A percentile compares a stretch with the other conserved stretches of the same genome.
Evolutionary conservation across 2,329 filamentous ascomycete species (phyloP).

Genomic region (Colletotrichum godetiae): DNA sequence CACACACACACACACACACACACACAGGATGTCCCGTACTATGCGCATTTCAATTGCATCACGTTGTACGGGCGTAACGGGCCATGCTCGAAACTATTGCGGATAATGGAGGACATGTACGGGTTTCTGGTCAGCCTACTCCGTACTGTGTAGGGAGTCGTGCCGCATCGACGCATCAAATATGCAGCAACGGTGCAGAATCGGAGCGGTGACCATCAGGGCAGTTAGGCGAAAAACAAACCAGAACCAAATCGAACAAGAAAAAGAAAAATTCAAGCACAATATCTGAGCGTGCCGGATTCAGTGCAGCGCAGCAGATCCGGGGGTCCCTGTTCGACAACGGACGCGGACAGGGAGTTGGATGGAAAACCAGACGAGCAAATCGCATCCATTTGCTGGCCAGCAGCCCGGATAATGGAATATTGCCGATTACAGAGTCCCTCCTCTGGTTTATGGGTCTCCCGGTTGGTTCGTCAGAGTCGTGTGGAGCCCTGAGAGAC

Average conservation of each 20-base stretch:
- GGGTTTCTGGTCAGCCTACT: background rate
- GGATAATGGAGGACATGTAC: background rate
- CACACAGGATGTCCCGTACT: background rate
- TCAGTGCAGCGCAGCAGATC: conserved; percentile 9
- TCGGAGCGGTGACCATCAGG: background rate
- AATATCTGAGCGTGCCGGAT: background rate
- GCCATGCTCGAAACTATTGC: background rate
- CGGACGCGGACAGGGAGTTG: conserved; percentile 17
- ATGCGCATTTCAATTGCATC: background rate
- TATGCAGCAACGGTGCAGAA: background rate
- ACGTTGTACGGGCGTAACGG: background rate
- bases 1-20: background rate
- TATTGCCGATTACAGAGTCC: conserved; percentile 11
- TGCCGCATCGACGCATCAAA: background rate
- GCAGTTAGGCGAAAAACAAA: background rate
- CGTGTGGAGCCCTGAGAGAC: background rate
- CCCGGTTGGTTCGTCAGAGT: conserved; percentile 15
- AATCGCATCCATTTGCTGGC: conserved; percentile 29
- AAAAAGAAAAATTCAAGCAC: background rate
- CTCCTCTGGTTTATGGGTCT: conserved; percentile 2
- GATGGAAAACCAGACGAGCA: conserved; percentile 26
- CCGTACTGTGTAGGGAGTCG: background rate
- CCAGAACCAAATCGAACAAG: background rate
- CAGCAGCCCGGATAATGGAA: conserved; percentile 27
- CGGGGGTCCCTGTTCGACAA: conserved; percentile 17